A percentile compares a stretch with the other conserved stretches of the same genome.
phyloP scores from a whole-genome alignment of 2,329 filamentous ascomycete genomes.

The Fusarium nanum region DNA sequence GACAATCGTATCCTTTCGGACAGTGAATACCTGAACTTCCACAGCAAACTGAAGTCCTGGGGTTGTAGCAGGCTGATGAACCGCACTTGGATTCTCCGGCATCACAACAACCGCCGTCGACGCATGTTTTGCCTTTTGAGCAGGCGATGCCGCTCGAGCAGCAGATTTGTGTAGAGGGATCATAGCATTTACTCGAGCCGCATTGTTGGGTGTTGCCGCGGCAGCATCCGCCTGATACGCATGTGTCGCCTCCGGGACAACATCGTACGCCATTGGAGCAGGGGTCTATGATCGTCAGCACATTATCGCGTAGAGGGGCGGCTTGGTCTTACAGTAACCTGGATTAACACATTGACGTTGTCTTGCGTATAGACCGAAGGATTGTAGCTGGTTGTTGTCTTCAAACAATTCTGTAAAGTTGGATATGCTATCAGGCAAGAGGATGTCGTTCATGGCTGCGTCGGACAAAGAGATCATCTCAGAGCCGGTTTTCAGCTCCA shows the following conservation, averaged over 20 bases:
- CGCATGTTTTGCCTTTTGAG: background rate
- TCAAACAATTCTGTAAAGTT: slow-evolving; percentile 5
- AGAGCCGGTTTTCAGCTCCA: background rate
- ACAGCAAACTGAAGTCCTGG: background rate
- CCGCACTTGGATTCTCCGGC: background rate
- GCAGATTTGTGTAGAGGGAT: background rate
- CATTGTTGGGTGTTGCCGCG: background rate
- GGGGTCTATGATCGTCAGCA: background rate
- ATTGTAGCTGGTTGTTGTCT: background rate
- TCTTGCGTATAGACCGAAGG: background rate
- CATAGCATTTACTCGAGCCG: slow-evolving; percentile 1
- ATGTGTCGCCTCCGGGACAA: slow-evolving; percentile 9
- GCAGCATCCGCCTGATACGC: slow-evolving; percentile 3
- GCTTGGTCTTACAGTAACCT: background rate
- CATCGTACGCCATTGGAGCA: slow-evolving; percentile 5
- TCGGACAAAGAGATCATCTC: background rate
- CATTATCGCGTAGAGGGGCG: rapidly evolving
- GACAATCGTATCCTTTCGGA: slow-evolving; percentile 3
- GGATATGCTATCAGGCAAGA: background rate
- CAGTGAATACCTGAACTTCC: background rate
- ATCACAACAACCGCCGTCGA: slow-evolving; percentile 2
- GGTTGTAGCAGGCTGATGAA: slow-evolving; percentile 2
- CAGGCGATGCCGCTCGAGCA: background rate
- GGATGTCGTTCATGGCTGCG: background rate
- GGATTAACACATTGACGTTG: background rate